Percentiles rank a stretch among this genome's conserved stretches.
These are phyloP conservation scores for Moelleriella libera DNA, from an alignment of 2,329 filamentous ascomycete genomes.

Conservation along the genomic window DNA sequence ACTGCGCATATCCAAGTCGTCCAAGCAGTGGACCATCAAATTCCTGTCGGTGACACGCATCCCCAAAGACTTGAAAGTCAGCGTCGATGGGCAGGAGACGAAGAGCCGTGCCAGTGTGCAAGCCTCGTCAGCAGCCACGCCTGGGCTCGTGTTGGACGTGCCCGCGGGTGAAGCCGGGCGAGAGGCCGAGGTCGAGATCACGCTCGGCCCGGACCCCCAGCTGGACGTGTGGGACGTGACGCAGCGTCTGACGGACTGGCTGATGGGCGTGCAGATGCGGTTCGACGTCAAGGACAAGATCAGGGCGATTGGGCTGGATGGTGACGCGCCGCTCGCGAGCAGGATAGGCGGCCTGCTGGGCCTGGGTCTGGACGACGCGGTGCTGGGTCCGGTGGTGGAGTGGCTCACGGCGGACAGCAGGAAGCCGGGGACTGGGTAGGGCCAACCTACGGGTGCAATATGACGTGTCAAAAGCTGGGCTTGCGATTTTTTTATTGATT, in stretches of 20 bases:
- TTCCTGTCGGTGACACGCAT: constrained; percentile 1
- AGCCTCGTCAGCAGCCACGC: background rate
- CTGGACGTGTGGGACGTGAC: background rate
- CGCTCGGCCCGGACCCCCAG: background rate
- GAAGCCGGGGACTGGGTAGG: background rate
- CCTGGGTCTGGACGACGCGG: constrained; percentile 1
- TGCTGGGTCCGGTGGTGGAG: constrained; percentile 2
- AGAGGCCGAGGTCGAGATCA: constrained; percentile 1
- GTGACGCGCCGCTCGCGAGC: background rate
- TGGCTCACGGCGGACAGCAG: constrained; percentile 2
- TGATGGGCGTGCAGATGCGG: constrained; percentile 1
- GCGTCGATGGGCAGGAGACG: background rate
- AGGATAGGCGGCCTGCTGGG: constrained; percentile 2
- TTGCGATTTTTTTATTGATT: too few species aligned
- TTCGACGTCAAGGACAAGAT: constrained; percentile 3
- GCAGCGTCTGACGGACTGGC: background rate
- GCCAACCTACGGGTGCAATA: too few species aligned
- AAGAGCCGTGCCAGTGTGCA: background rate
- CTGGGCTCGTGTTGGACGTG: background rate
- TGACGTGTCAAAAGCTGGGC: too few species aligned
- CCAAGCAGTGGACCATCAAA: constrained; percentile 2
- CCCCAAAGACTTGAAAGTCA: background rate
- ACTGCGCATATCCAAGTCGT: background rate
- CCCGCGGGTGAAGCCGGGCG: background rate
- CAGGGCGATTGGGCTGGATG: background rate